Base-by-base conservation (phyloP, 768 basidiomycete genomes). In the Kwoniella sp. region DNA sequence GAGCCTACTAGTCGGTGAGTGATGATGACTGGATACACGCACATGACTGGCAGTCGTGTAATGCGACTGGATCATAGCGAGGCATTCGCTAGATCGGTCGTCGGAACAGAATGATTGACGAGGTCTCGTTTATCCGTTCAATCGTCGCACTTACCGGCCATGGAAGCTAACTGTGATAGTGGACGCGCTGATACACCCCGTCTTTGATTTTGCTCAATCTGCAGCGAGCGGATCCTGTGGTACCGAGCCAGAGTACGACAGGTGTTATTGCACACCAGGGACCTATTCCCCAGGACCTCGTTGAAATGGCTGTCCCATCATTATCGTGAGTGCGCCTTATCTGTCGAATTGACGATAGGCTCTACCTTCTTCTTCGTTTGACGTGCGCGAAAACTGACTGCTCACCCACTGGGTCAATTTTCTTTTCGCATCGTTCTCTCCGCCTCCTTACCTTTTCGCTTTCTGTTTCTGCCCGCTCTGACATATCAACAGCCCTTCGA, bases 281-380 rank as follows among this genome's bases (percentile, higher is more conserved):
- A 13, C 7, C 34, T 53, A 5, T 71, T 62, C 56, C 70, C 70
- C 13, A 23, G 52, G 17, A 52, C 63, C 7, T 30, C 50, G 28
- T 53, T 71, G 22, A 55, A 65, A 30, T 71, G 70, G 70, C 37
- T 67, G 5, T 62, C 66, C 20, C 66, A 71, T 63, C 63, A 67
- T 53, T 71, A 71, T 50, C 70, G 70, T 71, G 31, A 55, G 70
- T 63, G 11, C 13, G 28, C 23, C 17, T 53, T 28, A 20, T 45
- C 20, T 5, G 13, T 7, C 13, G 34, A 37, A 7, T 45, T 5
- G 13, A 37, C 13, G 34, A 37, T 37, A 13, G 13, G 13, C 17
- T 2, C 11, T 34, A 55, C 15, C 2, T 29, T 7, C 34, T 37
- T 37, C 34, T 13, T 13, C 41, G 41, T 3, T 45, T 45, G 11